Evolutionary conservation across 768 basidiomycete genomes (phyloP), one percentile per base, ranked within the genome.

Genomic region (Lactarius deliciosus): DNA sequence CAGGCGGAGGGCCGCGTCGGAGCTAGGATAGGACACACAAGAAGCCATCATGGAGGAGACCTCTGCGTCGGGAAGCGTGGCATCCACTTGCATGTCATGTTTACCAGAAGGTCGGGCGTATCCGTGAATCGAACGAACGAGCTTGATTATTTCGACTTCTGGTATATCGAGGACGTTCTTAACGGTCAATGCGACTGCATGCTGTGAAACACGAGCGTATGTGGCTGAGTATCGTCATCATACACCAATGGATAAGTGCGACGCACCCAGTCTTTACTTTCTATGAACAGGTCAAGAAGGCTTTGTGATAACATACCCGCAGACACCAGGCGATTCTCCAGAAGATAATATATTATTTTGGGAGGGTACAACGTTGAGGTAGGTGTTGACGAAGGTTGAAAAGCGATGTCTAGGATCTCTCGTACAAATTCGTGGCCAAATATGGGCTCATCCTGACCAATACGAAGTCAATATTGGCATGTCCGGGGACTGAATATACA

Each of bases 201-300:
- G 66, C 78, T 79, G 36, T 40, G 15, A 34, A 47, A 16, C 28
- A 41, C 5, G 32, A 55, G 25, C 34, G 32, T 7, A 20, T 9
- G 8, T 9, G 36, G 10, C 5, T 60, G 1, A 60, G 28, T 56
- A 50, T 36, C 18, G n/a, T 6, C n/a, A 53, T n/a, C n/a, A 4
- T 11, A 38, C n/a, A 22, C 32, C 30, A 13, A 47, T 7, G 2
- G 45, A 43, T 34, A 57, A 61, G 30, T 10, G 28, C 18, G 5
- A 72, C 81, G 63, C 72, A 86, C 92, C 91, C 92, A 94, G 71
- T 93, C 92, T 53, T 80, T 78, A 65, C 80, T 81, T 60, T 79
- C 74, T 56, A 80, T 77, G 40, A 94, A 75, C 2, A 79, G 79
- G 10, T 78, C 77, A 43, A 92, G 71, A 20, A 93, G 74, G 3